Base-by-base conservation (phyloP, 257 asterid species). In the Petunia secreta region DNA sequence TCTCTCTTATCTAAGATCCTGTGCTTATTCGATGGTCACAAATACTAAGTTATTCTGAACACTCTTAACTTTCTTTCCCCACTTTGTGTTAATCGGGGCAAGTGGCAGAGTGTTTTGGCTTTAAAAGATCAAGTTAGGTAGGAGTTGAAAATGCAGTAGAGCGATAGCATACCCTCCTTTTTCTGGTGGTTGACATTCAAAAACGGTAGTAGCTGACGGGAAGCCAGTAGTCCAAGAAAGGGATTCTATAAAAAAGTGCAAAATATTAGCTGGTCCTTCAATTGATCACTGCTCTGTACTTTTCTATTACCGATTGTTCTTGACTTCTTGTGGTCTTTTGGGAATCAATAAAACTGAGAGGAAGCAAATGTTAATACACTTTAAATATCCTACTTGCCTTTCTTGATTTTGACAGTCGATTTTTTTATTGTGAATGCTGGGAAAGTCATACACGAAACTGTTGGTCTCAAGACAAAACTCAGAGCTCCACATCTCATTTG, bases 111-210 rank as follows among this genome's bases (percentile, higher is more conserved):
- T 68, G n/a, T 8, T 8, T 43, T 68, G 43, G 4, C 40, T 40
- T 68, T 68, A 15, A 68, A 66, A 43, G 75, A 68, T 44, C 75
- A 68, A 43, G 57, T 44, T 68, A 43, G 38, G 40, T n/a, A 16
- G 16, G 75, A 68, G 57, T 44, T 68, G 9, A 68, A 68, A 44
- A 68, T 44, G 57, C 0, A 1, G 75, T 43, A 16, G 57, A 68
- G 54, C 9, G 75, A 16, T n/a, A 10, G 8, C 2, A 0, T 25
- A 65, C 38, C 74, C 16, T 0, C 38, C 41, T 68, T 4, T 41
- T 68, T n/a, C 2, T 68, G 40, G 9, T 68, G 75, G 40, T 68
- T 68, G 75, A 68, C 44, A n/a, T 46, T 68, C 15, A 57, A 40
- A 68, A 68, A 9, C 6, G n/a, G 43, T n/a, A 68, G 8, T 44